Evolutionary conservation across 371 early-diverging fungal genomes (phyloP), one percentile per base, ranked within the genome.

Genomic region (Syncephalis fuscata): DNA sequence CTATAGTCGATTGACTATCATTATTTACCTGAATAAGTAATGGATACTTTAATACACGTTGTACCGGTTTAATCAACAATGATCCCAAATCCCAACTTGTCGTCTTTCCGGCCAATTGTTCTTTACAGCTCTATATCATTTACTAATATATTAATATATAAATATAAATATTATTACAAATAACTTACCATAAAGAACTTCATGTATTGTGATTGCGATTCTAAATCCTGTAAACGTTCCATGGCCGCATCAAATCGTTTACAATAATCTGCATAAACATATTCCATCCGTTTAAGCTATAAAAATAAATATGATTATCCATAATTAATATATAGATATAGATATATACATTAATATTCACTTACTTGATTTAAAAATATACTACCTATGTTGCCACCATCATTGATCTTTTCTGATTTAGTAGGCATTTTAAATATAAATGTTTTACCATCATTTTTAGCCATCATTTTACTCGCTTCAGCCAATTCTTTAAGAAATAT

Each of bases 11-110:
- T 21, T 8, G 11, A 45, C 17, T 40, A 26, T 3, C 22, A 36
- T n/a, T 48, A 26, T 51, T 56, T 62, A 71, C 75, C 45, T 70
- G 67, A 17, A 88, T 57, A 39, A 89, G 56, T 10, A 89, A 58
- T 8, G 86, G 88, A 51, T 85, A 85, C 54, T 86, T 85, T n/a
- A 86, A 64, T 4, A 89, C 79, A 20, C 90, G 62, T 52, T 89
- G 90, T 9, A 87, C 84, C 24, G 90, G 90, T 50, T 87, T 87
- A 55, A 89, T 85, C 20, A 89, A 59, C 51, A 87, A 56, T 50
- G 76, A 73, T 0, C 70, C 68, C 20, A 89, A 58, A 64, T 87
- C 86, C 86, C 89, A 88, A 37, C 82, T 78, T 8, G 66, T 71
- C 1, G 86, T 82, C 41, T 66, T 63, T n/a, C 73, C 75, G 56